These are phyloP conservation scores for Metschnikowia continentalis DNA, from an alignment of 805 yeast species.

Conservation along the genomic window DNA sequence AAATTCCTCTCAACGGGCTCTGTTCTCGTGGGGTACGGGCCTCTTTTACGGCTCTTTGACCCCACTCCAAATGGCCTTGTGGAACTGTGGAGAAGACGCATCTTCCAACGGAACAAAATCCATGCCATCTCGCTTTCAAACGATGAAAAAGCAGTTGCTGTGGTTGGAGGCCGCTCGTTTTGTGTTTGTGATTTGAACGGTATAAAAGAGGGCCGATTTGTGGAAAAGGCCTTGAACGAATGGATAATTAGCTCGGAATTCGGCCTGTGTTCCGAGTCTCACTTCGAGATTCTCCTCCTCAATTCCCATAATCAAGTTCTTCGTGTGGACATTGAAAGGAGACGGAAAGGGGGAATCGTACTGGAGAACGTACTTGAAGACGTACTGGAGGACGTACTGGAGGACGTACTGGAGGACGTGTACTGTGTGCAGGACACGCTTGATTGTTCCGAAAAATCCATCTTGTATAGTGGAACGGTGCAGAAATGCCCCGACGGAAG, in stretches of 20 bases:
- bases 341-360: too few species aligned
- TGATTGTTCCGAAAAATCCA: conserved; percentile 67
- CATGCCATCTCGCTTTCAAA: conserved; percentile 59
- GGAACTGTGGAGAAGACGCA: conserved; percentile 35
- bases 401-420: conserved; percentile 10
- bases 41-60: conserved; percentile 50
- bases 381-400: neutral
- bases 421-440: conserved; percentile 26
- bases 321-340: conserved; percentile 4
- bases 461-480: conserved; percentile 83
- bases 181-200: conserved; percentile 29
- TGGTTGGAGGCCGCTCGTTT: conserved; percentile 73
- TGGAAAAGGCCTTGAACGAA: conserved; percentile 60
- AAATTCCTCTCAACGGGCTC: conserved; percentile 35
- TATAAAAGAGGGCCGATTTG: conserved; percentile 9
- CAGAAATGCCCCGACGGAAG: conserved; percentile 38
- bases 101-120: conserved; percentile 72
- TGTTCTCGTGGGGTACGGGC: conserved; percentile 66
- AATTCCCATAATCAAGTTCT: conserved; percentile 76
- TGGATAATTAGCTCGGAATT: conserved; percentile 74
- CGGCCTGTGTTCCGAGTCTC: conserved; percentile 20
- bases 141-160: conserved; percentile 31
- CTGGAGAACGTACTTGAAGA: too few species aligned
- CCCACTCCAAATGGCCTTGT: conserved; percentile 18
- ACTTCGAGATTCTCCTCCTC: conserved; percentile 42